Evolutionary conservation across 139 green algal genomes (phyloP).

Genomic region (Medakamo hakoo): DNA sequence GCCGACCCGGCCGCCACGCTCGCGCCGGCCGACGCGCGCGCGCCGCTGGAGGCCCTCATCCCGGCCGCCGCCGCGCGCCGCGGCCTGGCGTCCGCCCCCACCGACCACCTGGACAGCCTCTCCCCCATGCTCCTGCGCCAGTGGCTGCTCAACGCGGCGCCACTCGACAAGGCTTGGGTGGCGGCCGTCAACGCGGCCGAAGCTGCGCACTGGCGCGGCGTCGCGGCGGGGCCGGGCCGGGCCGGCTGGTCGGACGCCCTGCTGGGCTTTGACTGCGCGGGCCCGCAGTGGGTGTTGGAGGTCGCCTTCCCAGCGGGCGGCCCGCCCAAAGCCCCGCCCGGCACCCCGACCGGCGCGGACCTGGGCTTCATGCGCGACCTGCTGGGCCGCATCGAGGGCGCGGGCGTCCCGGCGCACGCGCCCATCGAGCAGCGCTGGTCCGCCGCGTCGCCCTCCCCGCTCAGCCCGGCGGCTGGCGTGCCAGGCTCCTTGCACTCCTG

Average conservation of each 20-base stretch:
- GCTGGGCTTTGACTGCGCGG: constrained; percentile 95
- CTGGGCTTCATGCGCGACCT: constrained; percentile 61
- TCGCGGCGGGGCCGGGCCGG: constrained; percentile 22
- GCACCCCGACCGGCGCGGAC: constrained; percentile 29
- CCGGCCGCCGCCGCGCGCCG: neutral
- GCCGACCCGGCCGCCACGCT: too few species aligned
- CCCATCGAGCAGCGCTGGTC: constrained; percentile 97
- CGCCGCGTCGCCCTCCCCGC: constrained; percentile 24
- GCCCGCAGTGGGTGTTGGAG: constrained; percentile 95
- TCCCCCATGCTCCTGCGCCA: constrained; percentile 64
- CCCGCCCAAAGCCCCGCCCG: too few species aligned
- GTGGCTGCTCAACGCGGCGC: constrained; percentile 49
- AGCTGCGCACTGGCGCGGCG: constrained; percentile 66
- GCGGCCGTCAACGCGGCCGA: constrained; percentile 73
- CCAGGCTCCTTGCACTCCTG: constrained; percentile 36
- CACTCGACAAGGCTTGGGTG: constrained; percentile 57
- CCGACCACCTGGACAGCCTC: constrained; percentile 15
- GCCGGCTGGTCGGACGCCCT: constrained; percentile 78
- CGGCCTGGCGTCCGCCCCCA: neutral
- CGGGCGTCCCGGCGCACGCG: constrained; percentile 52
- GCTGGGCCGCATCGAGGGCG: constrained; percentile 48
- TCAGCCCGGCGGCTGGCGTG: constrained; percentile 52
- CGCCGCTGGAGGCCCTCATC: constrained; percentile 1
- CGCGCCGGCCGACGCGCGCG: too few species aligned
- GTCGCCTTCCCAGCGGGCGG: too few species aligned